Base-by-base conservation (phyloP, 164 flowering plant species). In the Magnolia sinica region DNA sequence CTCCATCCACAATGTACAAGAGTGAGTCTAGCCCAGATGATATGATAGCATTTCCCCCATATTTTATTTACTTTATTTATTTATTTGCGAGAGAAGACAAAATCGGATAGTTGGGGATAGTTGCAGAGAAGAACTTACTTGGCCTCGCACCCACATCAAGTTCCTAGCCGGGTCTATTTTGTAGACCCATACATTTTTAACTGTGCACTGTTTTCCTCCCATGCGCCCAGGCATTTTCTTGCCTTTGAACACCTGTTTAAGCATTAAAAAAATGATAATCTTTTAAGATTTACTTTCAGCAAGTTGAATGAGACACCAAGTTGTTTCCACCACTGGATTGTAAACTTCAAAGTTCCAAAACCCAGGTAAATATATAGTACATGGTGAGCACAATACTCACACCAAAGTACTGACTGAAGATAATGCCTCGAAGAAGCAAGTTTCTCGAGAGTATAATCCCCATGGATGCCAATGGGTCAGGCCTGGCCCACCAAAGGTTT, bases 181-280 rank as follows among this genome's bases (percentile, higher is more conserved):
- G 87, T 95, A 91, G 50, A 95, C 87, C 96, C 96, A 95, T 8
- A 93, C 96, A 80, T 91, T 93, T 79, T 95, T 90, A 5, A 91
- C 93, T 1, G 99, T 93, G 76, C 88, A 79, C 77, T 89, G 97
- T 80, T 85, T 79, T 66, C 83, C 92, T 74, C 99, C 99, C 98
- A 95, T 93, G 50, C 92, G 97, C 61, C 98, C 98, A 82, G 99
- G 88, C 99, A 95, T 95, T 85, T 95, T 95, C 82, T 81, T 91
- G 61, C 91, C 91, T 85, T 92, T 92, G 73, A 95, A 91, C 7
- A 93, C 97, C 98, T 92, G 86, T 76, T 61, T 73, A 70, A 76
- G 14, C 64, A 73, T 31, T 23, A 73, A 27, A 68, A 61, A 61
- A 59, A 10, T 61, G 10, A 13, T 68, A 68, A 68, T 45, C 24